A percentile compares a stretch with the other conserved stretches of the same genome.
Conservation (phyloP, 1,284 basidiomycete genomes). For the Sparassis latifolia region DNA sequence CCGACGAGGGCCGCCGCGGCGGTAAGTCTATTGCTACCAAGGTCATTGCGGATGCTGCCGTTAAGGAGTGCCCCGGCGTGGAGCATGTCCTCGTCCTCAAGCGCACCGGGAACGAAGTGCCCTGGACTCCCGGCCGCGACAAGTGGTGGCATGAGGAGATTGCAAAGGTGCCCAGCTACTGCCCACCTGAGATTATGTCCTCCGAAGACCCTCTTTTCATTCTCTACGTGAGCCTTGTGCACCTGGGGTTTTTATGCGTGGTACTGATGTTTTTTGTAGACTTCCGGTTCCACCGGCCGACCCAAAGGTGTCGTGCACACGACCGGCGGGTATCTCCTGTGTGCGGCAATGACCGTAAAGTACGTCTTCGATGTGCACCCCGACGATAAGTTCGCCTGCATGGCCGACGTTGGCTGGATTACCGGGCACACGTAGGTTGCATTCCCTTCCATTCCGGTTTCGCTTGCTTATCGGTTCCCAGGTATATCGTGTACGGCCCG, state of each 20-base stretch:
- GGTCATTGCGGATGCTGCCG: conserved; percentile 89
- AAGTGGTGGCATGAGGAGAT: conserved; percentile 96
- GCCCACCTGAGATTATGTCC: conserved; percentile 82
- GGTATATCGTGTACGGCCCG: conserved; percentile 96
- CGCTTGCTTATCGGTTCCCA: conserved; percentile 16
- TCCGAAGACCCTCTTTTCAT: conserved; percentile 97
- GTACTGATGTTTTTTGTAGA: conserved; percentile 36
- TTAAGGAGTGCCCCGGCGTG: conserved; percentile 81
- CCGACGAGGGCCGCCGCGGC: conserved; percentile 92
- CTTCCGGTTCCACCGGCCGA: conserved; percentile 93
- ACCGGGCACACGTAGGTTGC: conserved; percentile 83
- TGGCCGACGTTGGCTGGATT: conserved; percentile 99
- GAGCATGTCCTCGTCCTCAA: conserved; percentile 90
- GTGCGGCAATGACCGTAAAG: conserved; percentile 89
- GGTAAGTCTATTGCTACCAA: conserved; percentile 96
- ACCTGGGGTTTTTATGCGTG: neutral
- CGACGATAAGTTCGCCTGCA: conserved; percentile 91
- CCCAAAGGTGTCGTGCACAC: conserved; percentile 97
- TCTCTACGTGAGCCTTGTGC: conserved; percentile 70
- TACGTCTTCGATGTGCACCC: conserved; percentile 96
- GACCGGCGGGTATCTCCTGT: conserved; percentile 89
- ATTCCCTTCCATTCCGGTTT: neutral
- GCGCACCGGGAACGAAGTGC: conserved; percentile 81
- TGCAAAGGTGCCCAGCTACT: conserved; percentile 82
- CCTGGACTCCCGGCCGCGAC: conserved; percentile 85